phyloP scores from a whole-genome alignment of 2,329 filamentous ascomycete genomes.

The Tympanopsis confertula region DNA sequence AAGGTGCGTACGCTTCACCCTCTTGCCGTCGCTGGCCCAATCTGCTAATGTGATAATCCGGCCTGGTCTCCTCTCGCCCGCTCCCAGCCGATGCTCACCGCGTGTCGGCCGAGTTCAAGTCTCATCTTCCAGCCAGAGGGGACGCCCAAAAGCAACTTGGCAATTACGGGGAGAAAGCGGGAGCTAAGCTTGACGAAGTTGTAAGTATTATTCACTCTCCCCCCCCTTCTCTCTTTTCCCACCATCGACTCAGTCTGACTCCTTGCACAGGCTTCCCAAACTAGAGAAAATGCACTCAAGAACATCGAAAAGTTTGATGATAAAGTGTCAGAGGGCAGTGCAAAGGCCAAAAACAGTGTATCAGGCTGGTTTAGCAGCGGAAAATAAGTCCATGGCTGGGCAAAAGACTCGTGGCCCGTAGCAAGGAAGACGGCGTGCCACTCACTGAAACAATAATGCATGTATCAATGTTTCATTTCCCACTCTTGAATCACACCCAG shows the following conservation, averaged over 20 bases:
- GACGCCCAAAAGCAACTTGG: slow-evolving; percentile 55
- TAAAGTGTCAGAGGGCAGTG: slow-evolving; percentile 65
- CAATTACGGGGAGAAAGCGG: slow-evolving; percentile 46
- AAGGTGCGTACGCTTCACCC: neutral
- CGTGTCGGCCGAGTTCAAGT: slow-evolving; percentile 54
- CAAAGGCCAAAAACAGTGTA: slow-evolving; percentile 74
- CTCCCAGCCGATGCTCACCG: slow-evolving; percentile 62
- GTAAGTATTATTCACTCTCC: slow-evolving; percentile 34
- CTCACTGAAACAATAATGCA: too few species aligned
- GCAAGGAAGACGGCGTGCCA: too few species aligned
- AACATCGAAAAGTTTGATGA: slow-evolving; percentile 76
- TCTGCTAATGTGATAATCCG: too few species aligned
- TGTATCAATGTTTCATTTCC: neutral
- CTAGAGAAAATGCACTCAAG: slow-evolving; percentile 50
- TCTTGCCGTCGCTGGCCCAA: neutral
- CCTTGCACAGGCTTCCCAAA: slow-evolving; percentile 9
- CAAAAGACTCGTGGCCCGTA: too few species aligned
- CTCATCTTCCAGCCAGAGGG: slow-evolving; percentile 49
- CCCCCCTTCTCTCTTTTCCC: neutral
- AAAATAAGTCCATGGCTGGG: slow-evolving; percentile 25
- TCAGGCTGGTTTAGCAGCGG: slow-evolving; percentile 74
- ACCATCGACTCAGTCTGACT: neutral
- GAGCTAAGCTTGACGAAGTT: slow-evolving; percentile 55
- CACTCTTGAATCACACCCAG: neutral
- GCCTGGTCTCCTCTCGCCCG: neutral